Evolutionary conservation across 768 basidiomycete genomes (phyloP).

Genomic region (Hydnomerulius pinastri): DNA sequence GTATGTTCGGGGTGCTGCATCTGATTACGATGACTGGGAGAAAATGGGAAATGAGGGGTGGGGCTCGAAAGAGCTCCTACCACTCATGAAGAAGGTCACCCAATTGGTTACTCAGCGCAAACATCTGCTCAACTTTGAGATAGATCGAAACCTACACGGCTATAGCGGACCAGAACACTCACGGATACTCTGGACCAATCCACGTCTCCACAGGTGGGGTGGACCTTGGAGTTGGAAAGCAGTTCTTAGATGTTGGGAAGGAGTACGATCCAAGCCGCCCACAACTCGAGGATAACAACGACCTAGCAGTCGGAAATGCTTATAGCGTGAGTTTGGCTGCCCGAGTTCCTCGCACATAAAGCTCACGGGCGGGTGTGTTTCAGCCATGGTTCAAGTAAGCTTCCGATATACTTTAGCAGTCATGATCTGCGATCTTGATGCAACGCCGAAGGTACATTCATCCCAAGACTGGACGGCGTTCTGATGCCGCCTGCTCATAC

Average conservation of each 20-base stretch:
- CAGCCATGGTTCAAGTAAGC: constrained; percentile 23
- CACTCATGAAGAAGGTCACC: constrained; percentile 57
- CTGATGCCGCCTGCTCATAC: constrained; percentile 36
- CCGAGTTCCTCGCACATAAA: neutral
- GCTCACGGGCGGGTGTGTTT: neutral
- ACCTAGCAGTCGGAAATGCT: constrained; percentile 33
- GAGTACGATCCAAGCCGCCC: constrained; percentile 51
- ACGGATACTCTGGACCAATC: constrained; percentile 39
- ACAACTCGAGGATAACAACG: constrained; percentile 48
- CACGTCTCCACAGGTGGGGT: constrained; percentile 19
- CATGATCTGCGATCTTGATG: no score
- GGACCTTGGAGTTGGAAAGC: constrained; percentile 26
- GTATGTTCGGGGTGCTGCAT: constrained; percentile 60
- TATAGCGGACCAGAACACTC: constrained; percentile 24
- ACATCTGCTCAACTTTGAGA: constrained; percentile 49
- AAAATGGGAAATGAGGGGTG: constrained; percentile 57
- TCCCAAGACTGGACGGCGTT: constrained; percentile 36
- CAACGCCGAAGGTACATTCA: constrained; percentile 52
- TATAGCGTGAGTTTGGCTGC: constrained; percentile 23
- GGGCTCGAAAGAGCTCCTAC: constrained; percentile 58
- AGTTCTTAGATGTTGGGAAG: constrained; percentile 49
- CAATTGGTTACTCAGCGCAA: neutral
- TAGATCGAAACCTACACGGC: constrained; percentile 41
- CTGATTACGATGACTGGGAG: constrained; percentile 66
- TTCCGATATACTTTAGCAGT: no score